A percentile compares a stretch with the other conserved stretches of the same genome.
Conservation (phyloP, 2,329 filamentous ascomycete species). For the Gliomastix tumulicola region DNA sequence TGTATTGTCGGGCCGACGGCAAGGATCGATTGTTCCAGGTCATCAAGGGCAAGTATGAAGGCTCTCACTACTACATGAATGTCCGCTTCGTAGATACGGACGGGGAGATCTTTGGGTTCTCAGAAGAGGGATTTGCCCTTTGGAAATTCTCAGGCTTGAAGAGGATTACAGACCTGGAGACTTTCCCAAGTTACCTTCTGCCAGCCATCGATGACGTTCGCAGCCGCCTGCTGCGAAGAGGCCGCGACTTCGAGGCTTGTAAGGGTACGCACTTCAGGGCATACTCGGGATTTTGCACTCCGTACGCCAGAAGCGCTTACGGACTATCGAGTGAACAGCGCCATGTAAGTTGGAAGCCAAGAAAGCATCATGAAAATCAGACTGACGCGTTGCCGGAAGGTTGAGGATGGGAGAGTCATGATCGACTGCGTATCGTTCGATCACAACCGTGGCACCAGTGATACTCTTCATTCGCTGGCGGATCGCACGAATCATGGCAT, state of each 20-base stretch:
- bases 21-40: constrained; percentile 72
- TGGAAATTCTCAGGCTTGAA: constrained; percentile 70
- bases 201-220: constrained; percentile 37
- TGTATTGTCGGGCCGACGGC: constrained; percentile 71
- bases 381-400: no score
- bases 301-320: no score
- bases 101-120: constrained; percentile 77
- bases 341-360: not conserved
- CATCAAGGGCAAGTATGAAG: constrained; percentile 57
- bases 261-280: constrained; percentile 76
- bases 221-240: constrained; percentile 65
- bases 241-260: constrained; percentile 77
- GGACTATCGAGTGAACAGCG: no score
- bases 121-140: constrained; percentile 63
- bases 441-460: no score
- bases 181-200: constrained; percentile 11
- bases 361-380: no score
- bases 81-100: constrained; percentile 82
- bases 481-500: no score
- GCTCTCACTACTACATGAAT: constrained; percentile 56
- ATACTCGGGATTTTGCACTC: constrained; percentile 57
- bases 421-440: no score
- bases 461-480: no score
- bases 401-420: not conserved
- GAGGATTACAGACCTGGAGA: constrained; percentile 72